A percentile compares a stretch with the other conserved stretches of the same genome.
phyloP scores from a whole-genome alignment of 2,329 filamentous ascomycete species.

The Fonsecaea multimorphosa region DNA sequence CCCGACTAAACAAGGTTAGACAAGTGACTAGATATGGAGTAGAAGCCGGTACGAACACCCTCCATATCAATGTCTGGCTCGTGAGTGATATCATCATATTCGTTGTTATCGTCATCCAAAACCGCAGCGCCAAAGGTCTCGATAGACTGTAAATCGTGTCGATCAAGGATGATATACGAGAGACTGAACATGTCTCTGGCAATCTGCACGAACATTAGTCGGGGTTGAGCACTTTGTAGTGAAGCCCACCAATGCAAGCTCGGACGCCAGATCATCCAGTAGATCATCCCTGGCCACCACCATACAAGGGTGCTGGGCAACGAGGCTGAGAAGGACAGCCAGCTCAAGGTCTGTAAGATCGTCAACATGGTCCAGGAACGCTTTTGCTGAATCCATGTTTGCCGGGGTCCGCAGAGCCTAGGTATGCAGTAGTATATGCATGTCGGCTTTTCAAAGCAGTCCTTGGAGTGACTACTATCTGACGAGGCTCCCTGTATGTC shows the following conservation, averaged over 20 bases:
- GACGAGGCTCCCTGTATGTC: neutral
- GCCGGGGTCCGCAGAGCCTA: neutral
- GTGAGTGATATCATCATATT: conserved; percentile 15
- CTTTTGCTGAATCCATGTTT: conserved; percentile 67
- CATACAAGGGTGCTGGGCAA: conserved; percentile 85
- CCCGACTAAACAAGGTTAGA: conserved; percentile 18
- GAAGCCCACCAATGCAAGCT: conserved; percentile 70
- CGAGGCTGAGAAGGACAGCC: conserved; percentile 79
- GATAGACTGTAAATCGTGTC: conserved; percentile 73
- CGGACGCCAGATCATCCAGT: conserved; percentile 72
- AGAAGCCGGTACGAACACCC: conserved; percentile 9
- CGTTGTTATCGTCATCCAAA: conserved; percentile 53
- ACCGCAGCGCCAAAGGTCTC: conserved; percentile 80
- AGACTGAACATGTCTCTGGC: conserved; percentile 75
- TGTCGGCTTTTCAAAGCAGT: neutral
- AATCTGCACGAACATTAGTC: conserved; percentile 56
- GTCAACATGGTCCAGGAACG: conserved; percentile 72
- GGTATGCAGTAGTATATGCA: neutral
- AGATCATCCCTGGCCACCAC: conserved; percentile 71
- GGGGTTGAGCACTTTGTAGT: no score
- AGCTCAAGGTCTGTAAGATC: conserved; percentile 86
- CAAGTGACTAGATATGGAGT: neutral
- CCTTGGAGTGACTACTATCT: neutral
- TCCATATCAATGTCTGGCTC: conserved; percentile 27
- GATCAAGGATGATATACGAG: conserved; percentile 72